These are phyloP conservation scores for Tylopilus subfusipes DNA, from an alignment of 768 basidiomycete species.

Conservation along the genomic window DNA sequence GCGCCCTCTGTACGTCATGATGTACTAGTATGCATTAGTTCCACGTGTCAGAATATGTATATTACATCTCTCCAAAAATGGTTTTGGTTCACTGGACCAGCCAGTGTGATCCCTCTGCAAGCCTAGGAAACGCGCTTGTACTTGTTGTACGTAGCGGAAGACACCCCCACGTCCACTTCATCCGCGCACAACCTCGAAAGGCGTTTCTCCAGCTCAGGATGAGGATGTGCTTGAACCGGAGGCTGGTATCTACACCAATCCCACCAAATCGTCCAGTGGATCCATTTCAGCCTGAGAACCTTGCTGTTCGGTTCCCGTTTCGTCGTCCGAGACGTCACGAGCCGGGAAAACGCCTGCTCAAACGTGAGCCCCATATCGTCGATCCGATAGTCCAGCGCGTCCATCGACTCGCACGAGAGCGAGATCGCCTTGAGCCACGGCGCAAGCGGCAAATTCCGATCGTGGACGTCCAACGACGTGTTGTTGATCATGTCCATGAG, in stretches of 20 bases:
- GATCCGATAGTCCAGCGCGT: constrained; percentile 18
- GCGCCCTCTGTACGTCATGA: constrained; percentile 3
- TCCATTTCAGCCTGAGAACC: constrained; percentile 29
- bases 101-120: background rate
- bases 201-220: constrained; percentile 24
- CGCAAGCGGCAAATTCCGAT: constrained; percentile 18
- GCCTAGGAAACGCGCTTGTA: constrained; percentile 30
- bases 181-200: constrained; percentile 20
- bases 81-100: constrained; percentile 3
- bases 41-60: constrained; percentile 18
- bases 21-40: constrained; percentile 22
- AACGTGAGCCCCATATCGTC: constrained; percentile 27
- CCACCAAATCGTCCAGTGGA: constrained; percentile 34
- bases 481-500: constrained; percentile 24
- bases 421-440: constrained; percentile 31
- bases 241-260: constrained; percentile 23
- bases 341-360: constrained; percentile 22
- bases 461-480: constrained; percentile 8
- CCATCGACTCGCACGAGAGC: constrained; percentile 29
- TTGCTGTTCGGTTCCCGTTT: constrained; percentile 21
- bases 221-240: constrained; percentile 18
- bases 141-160: constrained; percentile 29
- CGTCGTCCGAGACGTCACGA: constrained; percentile 28
- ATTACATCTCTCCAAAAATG: background rate
- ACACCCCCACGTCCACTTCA: constrained; percentile 31